Conservation (phyloP, 2,329 filamentous ascomycete species). For the Diplodia intermedia region DNA sequence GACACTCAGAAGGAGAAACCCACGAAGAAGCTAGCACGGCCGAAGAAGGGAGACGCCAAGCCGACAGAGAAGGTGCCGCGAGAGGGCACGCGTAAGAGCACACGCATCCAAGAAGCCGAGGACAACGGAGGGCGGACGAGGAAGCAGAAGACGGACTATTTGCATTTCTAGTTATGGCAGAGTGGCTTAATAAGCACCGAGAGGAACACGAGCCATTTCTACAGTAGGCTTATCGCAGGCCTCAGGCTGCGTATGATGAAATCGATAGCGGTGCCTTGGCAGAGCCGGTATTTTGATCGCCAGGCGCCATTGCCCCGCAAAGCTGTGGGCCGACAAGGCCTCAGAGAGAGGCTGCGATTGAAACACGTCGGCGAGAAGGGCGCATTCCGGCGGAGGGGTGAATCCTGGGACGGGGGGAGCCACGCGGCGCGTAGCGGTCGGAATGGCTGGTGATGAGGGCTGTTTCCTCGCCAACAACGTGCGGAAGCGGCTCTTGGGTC, state of each 20-base stretch:
- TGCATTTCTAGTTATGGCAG: background rate
- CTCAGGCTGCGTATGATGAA: too few relatives aligned
- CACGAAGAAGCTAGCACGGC: constrained; percentile 18
- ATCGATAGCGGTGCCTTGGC: constrained; percentile 4
- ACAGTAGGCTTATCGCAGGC: too few relatives aligned
- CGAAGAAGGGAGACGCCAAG: constrained; percentile 12
- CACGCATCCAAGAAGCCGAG: constrained; percentile 32
- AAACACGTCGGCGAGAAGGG: too few relatives aligned
- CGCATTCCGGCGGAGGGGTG: background rate
- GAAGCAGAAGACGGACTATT: constrained; percentile 20
- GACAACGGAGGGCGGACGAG: background rate
- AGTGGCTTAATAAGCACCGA: too few relatives aligned
- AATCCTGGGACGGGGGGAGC: background rate
- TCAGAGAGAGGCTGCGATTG: too few relatives aligned
- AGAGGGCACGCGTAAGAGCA: constrained; percentile 38
- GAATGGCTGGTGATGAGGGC: background rate
- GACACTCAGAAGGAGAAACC: background rate
- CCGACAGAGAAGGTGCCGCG: constrained; percentile 6
- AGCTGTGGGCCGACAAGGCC: background rate
- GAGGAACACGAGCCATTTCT: too few relatives aligned
- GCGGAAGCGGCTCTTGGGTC: background rate
- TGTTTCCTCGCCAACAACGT: constrained; percentile 23
- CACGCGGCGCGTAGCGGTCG: constrained; percentile 8
- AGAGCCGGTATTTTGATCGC: background rate
- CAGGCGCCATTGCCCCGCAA: background rate